Percentiles rank a stretch among this genome's conserved stretches.
Evolutionary conservation across 306 rosid species (phyloP).

Genomic region (Myrica gale): DNA sequence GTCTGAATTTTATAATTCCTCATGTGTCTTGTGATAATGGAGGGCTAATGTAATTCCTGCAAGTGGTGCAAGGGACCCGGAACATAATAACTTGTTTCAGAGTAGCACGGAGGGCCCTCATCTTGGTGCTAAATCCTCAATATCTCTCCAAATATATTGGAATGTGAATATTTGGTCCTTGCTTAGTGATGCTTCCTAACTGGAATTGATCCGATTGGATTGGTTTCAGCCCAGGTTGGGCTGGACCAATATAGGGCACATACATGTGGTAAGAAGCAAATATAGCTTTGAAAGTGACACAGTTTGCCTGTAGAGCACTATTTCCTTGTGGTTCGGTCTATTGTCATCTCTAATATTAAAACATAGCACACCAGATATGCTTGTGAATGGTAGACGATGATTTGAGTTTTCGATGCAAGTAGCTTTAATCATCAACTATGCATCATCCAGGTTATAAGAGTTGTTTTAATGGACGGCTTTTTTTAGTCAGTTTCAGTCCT

Average conservation of each 20-base stretch:
- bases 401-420: neutral
- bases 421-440: neutral
- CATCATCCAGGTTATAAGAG: neutral
- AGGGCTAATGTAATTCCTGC: too few species aligned
- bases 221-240: too few species aligned
- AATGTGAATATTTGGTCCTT: neutral
- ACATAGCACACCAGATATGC: neutral
- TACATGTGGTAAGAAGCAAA: neutral
- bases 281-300: neutral
- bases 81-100: too few species aligned
- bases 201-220: neutral
- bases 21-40: neutral
- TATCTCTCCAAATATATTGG: neutral
- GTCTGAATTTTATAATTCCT: neutral
- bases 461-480: neutral
- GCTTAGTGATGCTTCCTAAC: constrained; percentile 7
- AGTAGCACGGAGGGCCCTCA: too few species aligned
- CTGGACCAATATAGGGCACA: too few species aligned
- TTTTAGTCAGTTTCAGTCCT: neutral
- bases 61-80: too few species aligned
- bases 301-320: neutral
- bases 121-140: too few species aligned
- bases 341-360: neutral
- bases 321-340: neutral
- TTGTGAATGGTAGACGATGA: constrained; percentile 1